A percentile compares a stretch with the other conserved stretches of the same genome.
phyloP scores from a whole-genome alignment of 768 basidiomycete species.

The Royoungia palumana region DNA sequence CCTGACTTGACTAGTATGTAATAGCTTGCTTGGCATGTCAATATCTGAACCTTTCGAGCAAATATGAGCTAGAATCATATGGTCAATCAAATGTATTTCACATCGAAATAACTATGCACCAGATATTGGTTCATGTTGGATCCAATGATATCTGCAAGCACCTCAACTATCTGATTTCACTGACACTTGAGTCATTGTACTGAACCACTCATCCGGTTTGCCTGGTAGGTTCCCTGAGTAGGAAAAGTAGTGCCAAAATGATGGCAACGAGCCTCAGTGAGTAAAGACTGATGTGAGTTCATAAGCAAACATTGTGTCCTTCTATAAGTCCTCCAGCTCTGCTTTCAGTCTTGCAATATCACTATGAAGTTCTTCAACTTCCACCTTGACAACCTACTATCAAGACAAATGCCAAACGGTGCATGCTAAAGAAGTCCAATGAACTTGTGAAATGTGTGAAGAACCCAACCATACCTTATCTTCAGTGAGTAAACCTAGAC shows the following conservation, averaged over 20 bases:
- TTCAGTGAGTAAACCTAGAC: slow-evolving; percentile 63
- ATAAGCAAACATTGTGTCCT: slow-evolving; percentile 63
- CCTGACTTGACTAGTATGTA: too few relatives aligned
- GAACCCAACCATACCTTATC: slow-evolving; percentile 54
- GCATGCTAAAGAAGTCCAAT: slow-evolving; percentile 47
- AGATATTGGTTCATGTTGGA: slow-evolving; percentile 88
- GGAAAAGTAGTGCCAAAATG: slow-evolving; percentile 94
- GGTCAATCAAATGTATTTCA: too few relatives aligned
- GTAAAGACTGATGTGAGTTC: slow-evolving; percentile 94
- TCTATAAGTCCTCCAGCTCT: slow-evolving; percentile 75
- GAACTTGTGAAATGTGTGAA: background rate
- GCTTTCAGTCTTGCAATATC: slow-evolving; percentile 55
- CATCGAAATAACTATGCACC: too few relatives aligned
- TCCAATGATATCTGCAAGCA: slow-evolving; percentile 87
- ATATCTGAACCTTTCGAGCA: too few relatives aligned
- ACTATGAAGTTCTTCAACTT: slow-evolving; percentile 54
- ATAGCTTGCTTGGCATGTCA: too few relatives aligned
- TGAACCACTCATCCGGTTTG: slow-evolving; percentile 85
- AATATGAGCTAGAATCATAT: too few relatives aligned
- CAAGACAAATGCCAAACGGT: slow-evolving; percentile 54
- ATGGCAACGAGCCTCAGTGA: slow-evolving; percentile 84
- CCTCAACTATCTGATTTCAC: slow-evolving; percentile 74
- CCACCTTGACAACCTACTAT: slow-evolving; percentile 47
- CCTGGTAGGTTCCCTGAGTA: slow-evolving; percentile 86
- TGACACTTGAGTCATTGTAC: slow-evolving; percentile 90